Conservation (phyloP, 352 stramenopile species). For the Elongisporangium senticosum region DNA sequence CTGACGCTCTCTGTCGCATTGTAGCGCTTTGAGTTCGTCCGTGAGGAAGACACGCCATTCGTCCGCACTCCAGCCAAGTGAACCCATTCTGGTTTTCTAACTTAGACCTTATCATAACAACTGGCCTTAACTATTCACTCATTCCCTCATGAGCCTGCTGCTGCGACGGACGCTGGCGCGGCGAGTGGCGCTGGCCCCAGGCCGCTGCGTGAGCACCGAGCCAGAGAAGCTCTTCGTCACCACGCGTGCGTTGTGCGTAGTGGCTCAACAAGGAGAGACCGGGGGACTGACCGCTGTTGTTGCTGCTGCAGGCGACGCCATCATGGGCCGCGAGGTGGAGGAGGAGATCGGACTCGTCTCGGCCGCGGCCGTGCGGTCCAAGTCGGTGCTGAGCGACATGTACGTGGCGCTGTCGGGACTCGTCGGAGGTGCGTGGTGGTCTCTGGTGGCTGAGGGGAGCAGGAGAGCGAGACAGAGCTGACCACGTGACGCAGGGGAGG, state of each 20-base stretch:
- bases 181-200: conserved; percentile 1
- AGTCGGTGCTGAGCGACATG: conserved; percentile 80
- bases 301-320: conserved; percentile 40
- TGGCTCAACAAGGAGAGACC: background rate
- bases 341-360: conserved; percentile 76
- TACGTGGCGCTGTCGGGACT: conserved; percentile 66
- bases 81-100: background rate
- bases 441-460: background rate
- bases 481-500: conserved; percentile 30
- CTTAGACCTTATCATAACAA: background rate
- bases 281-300: background rate
- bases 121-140: background rate
- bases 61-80: background rate
- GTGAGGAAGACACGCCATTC: background rate
- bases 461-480: too few relatives aligned
- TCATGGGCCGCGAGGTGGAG: conserved; percentile 60
- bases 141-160: background rate
- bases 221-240: conserved; percentile 51
- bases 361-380: conserved; percentile 70
- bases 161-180: conserved; percentile 9
- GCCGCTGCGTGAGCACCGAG: conserved; percentile 10
- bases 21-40: background rate
- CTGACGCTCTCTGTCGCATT: background rate
- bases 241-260: too few relatives aligned
- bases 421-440: conserved; percentile 36